A percentile compares a stretch with the other conserved stretches of the same genome.
Conservation (phyloP, 2,329 filamentous ascomycete genomes). For the Clonostachys solani region DNA sequence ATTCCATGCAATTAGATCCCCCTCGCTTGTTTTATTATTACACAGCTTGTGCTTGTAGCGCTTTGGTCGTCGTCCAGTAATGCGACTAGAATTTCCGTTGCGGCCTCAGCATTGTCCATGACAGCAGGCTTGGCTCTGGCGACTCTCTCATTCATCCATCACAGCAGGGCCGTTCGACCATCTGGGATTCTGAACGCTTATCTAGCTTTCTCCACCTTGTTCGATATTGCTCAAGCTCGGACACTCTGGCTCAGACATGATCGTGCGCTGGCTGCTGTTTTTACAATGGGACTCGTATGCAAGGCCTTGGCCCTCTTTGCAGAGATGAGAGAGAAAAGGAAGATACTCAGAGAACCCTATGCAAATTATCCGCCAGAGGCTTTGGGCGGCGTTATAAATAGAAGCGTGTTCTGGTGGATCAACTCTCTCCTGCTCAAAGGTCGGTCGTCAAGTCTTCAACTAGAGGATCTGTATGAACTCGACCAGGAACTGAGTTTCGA, state of each 20-base stretch:
- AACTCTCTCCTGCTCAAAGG: conserved; percentile 26
- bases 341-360: conserved; percentile 18
- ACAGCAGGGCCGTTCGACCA: conserved; percentile 28
- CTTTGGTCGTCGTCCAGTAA: conserved; percentile 2
- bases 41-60: not conserved
- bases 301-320: conserved; percentile 27
- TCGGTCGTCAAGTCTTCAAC: conserved; percentile 21
- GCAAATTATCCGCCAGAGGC: conserved; percentile 30
- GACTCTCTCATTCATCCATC: conserved; percentile 26
- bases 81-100: conserved; percentile 14
- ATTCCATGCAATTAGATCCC: conserved; percentile 5
- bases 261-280: conserved; percentile 14
- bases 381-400: conserved; percentile 21
- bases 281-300: conserved; percentile 24
- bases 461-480: conserved; percentile 27
- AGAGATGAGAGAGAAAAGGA: conserved; percentile 30
- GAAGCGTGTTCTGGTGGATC: conserved; percentile 26
- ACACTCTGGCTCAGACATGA: conserved; percentile 32
- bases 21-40: not conserved
- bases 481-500: conserved; percentile 18
- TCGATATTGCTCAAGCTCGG: conserved; percentile 35
- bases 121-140: conserved; percentile 18
- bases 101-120: conserved; percentile 13
- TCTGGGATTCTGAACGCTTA: conserved; percentile 36
- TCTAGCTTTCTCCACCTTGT: conserved; percentile 32